Percentiles rank a stretch among this genome's conserved stretches.
Conservation (phyloP, 129 eudicot genomes). For the Flaveria brownii region DNA sequence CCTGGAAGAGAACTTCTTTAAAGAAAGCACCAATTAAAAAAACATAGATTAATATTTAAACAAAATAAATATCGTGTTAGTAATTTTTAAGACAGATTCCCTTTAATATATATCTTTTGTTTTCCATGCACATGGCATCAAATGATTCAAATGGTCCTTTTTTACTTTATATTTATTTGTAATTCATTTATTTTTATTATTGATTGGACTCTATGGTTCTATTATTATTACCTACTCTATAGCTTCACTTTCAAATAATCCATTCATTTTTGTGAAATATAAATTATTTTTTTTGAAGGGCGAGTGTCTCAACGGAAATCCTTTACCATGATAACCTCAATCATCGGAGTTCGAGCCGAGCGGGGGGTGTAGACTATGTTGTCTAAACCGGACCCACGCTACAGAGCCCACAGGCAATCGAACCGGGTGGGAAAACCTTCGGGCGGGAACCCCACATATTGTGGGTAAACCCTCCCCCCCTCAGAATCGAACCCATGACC, state of each 20-base stretch:
- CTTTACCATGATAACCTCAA: no score
- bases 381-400: no score
- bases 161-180: not conserved
- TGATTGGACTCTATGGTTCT: conserved; percentile 9
- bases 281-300: no score
- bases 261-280: conserved; percentile 3
- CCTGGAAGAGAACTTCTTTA: conserved; percentile 20
- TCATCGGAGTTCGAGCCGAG: no score
- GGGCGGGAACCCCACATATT: no score
- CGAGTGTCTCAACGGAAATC: no score
- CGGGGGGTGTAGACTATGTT: no score
- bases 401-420: no score
- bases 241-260: not conserved
- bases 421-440: no score
- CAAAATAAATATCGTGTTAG: not conserved
- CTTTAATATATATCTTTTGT: not conserved
- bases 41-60: not conserved
- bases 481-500: no score
- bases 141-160: conserved; percentile 24
- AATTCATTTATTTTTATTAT: not conserved
- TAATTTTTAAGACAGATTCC: conserved; percentile 21
- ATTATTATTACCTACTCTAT: not conserved
- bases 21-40: not conserved
- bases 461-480: no score
- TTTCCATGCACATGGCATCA: conserved; percentile 38